A percentile compares a stretch with the other conserved stretches of the same genome.
phyloP scores from a whole-genome alignment of 2,329 filamentous ascomycete species.

The Clonostachys chloroleuca region DNA sequence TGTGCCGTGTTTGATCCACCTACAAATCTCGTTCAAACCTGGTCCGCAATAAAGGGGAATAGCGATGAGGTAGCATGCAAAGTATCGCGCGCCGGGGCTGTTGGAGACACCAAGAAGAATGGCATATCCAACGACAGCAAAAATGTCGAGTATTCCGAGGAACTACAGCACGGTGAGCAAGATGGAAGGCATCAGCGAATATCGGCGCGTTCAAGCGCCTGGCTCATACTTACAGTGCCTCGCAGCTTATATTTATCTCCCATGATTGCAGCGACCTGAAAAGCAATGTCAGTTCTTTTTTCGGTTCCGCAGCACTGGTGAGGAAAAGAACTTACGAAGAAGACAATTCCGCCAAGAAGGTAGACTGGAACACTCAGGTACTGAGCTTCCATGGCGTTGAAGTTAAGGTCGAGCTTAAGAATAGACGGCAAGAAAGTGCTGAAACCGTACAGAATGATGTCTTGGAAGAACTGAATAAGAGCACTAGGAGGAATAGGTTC shows the following conservation, averaged over 20 bases:
- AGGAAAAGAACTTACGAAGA: slow-evolving; percentile 40
- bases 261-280: slow-evolving; percentile 47
- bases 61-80: slow-evolving; percentile 58
- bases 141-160: slow-evolving; percentile 39
- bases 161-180: slow-evolving; percentile 32
- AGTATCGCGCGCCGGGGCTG: slow-evolving; percentile 56
- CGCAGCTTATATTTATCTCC: slow-evolving; percentile 54
- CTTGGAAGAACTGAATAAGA: slow-evolving; percentile 57
- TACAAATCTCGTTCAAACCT: not conserved
- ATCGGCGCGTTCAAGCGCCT: no score
- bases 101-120: slow-evolving; percentile 51
- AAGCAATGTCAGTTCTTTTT: no score
- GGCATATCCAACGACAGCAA: slow-evolving; percentile 52
- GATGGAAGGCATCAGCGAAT: no score
- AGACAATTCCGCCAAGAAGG: slow-evolving; percentile 55
- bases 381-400: slow-evolving; percentile 53
- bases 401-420: slow-evolving; percentile 46
- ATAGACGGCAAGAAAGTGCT: slow-evolving; percentile 46
- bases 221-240: no score
- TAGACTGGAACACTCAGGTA: slow-evolving; percentile 68
- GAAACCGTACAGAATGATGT: slow-evolving; percentile 65
- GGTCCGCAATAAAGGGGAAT: slow-evolving; percentile 16
- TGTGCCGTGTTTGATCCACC: no score
- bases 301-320: no score
- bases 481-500: slow-evolving; percentile 24